Percentiles rank a stretch among this genome's conserved stretches.
These are phyloP conservation scores for Glarea lozoyensis DNA, from an alignment of 495 filamentous ascomycete species.

Conservation along the genomic window DNA sequence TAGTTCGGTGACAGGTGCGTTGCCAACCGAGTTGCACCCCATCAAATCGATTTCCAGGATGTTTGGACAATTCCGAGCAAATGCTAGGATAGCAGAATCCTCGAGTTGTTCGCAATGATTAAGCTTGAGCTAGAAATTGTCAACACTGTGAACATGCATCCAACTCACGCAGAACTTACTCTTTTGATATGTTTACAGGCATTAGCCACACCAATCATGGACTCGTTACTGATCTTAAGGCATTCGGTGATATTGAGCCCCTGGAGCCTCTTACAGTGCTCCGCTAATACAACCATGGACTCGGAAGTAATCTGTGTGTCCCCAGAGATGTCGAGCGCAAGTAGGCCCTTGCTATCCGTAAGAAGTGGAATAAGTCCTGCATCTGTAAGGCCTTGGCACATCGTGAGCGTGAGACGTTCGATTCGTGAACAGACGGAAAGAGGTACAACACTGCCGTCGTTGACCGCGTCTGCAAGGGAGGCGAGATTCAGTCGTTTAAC, in stretches of 20 bases:
- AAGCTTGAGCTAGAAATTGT: constrained; percentile 67
- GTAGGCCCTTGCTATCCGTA: constrained; percentile 66
- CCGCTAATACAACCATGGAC: constrained; percentile 71
- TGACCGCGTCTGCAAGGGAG: constrained; percentile 63
- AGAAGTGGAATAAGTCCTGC: constrained; percentile 71
- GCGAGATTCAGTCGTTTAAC: constrained; percentile 88
- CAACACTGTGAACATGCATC: constrained; percentile 7
- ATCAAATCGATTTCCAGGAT: constrained; percentile 96
- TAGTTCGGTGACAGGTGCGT: constrained; percentile 69
- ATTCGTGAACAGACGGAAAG: constrained; percentile 81
- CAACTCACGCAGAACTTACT: constrained; percentile 38
- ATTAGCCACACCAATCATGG: constrained; percentile 70
- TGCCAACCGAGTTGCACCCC: constrained; percentile 70
- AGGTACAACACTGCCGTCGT: constrained; percentile 79
- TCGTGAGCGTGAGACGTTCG: constrained; percentile 88
- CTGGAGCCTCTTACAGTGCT: constrained; percentile 76
- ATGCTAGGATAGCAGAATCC: constrained; percentile 70
- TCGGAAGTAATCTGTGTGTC: constrained; percentile 71
- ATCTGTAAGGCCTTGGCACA: constrained; percentile 80
- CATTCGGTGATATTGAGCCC: constrained; percentile 91
- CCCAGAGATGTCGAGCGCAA: constrained; percentile 86
- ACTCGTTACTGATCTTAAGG: constrained; percentile 73
- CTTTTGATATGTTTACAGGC: constrained; percentile 82
- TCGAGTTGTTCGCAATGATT: constrained; percentile 78
- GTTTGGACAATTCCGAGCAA: constrained; percentile 79